Conservation (phyloP, 2,329 filamentous ascomycete genomes). For the Beauveria brongniartii region DNA sequence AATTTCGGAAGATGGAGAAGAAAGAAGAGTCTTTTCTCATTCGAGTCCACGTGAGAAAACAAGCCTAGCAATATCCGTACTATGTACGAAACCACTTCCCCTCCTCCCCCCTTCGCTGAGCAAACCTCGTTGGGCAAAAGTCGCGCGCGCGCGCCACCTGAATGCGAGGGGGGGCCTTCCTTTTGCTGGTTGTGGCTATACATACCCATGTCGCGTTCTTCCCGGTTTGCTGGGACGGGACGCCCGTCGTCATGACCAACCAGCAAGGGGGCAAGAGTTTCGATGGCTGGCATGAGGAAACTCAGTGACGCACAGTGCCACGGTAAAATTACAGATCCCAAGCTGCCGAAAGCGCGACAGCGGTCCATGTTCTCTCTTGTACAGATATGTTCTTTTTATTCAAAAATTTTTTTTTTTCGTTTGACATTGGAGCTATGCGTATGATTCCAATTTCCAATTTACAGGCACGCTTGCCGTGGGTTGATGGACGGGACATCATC, state of each 20-base stretch:
- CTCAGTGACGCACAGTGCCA: neutral
- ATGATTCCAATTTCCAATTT: neutral
- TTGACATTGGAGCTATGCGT: no score
- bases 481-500: neutral
- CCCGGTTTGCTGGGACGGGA: slow-evolving; percentile 1
- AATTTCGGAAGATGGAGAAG: neutral
- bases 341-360: neutral
- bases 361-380: no score
- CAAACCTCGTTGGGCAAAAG: no score
- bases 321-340: neutral
- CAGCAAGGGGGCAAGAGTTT: neutral
- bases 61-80: neutral
- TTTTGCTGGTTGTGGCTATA: neutral
- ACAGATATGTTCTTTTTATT: neutral
- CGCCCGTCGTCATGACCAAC: neutral
- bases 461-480: neutral
- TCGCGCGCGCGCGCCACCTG: neutral
- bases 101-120: no score
- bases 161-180: neutral
- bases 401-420: neutral
- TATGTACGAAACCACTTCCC: no score
- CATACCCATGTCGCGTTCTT: neutral
- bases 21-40: neutral
- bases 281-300: no score
- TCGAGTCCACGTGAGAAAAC: neutral